Percentiles rank a stretch among this genome's conserved stretches.
phyloP scores from a whole-genome alignment of 1,284 basidiomycete species.

The Ustilago lituana region DNA sequence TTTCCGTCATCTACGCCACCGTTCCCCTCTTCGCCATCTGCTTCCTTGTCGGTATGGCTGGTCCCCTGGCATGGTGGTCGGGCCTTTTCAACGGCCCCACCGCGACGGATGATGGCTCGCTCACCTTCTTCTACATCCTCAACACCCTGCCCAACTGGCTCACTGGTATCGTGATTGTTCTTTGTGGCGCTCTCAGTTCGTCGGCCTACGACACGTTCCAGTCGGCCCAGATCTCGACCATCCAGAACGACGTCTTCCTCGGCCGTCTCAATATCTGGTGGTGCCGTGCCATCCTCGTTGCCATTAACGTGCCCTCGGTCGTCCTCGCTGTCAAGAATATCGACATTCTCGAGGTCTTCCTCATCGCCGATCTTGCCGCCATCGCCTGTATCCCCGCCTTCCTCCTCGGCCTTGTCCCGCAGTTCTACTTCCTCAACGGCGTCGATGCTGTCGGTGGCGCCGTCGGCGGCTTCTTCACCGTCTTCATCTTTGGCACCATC shows the following conservation, averaged over 20 bases:
- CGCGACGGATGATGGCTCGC: slow-evolving; percentile 59
- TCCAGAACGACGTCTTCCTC: slow-evolving; percentile 66
- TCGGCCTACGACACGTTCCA: slow-evolving; percentile 68
- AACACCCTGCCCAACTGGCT: slow-evolving; percentile 65
- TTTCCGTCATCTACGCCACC: slow-evolving; percentile 60
- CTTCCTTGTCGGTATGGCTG: slow-evolving; percentile 66
- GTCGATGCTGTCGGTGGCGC: slow-evolving; percentile 65
- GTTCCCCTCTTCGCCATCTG: slow-evolving; percentile 63
- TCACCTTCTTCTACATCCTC: slow-evolving; percentile 64
- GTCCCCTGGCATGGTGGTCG: slow-evolving; percentile 64
- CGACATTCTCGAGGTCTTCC: slow-evolving; percentile 66
- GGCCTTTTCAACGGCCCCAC: slow-evolving; percentile 58
- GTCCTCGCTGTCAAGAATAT: slow-evolving; percentile 63
- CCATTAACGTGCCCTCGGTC: slow-evolving; percentile 64
- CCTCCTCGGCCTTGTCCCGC: slow-evolving; percentile 60
- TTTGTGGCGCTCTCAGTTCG: slow-evolving; percentile 62
- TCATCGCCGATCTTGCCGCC: slow-evolving; percentile 65
- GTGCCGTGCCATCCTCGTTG: slow-evolving; percentile 60
- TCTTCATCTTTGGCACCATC: slow-evolving; percentile 64
- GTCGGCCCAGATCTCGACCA: slow-evolving; percentile 66
- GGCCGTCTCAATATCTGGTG: slow-evolving; percentile 67
- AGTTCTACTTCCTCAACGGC: slow-evolving; percentile 63
- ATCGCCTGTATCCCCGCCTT: slow-evolving; percentile 63
- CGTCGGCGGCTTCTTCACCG: slow-evolving; percentile 66
- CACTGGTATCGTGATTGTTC: slow-evolving; percentile 62